These are phyloP conservation scores for Blastocystis sp. DNA, from an alignment of 352 stramenopile species.

Conservation along the genomic window DNA sequence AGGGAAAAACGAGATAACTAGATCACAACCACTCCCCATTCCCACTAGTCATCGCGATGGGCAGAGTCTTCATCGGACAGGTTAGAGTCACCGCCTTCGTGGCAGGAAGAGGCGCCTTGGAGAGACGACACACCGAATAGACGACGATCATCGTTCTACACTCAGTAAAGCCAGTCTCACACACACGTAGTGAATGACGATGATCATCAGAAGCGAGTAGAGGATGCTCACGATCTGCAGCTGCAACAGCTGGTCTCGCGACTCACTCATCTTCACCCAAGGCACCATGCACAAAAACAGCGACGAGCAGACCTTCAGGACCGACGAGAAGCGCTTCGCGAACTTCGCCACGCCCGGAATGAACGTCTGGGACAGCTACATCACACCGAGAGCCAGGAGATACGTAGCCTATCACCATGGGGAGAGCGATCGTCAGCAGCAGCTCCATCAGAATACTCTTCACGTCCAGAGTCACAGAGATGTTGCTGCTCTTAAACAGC, in stretches of 20 bases:
- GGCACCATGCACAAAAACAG: constrained; percentile 53
- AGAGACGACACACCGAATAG: not conserved
- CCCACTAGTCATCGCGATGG: constrained; percentile 54
- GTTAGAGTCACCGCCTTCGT: constrained; percentile 21
- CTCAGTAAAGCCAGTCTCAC: not conserved
- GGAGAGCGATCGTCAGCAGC: constrained; percentile 31
- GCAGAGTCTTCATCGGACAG: constrained; percentile 46
- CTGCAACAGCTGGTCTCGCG: not conserved
- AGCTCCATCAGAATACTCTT: constrained; percentile 46
- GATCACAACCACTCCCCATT: not conserved
- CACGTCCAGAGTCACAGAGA: constrained; percentile 14
- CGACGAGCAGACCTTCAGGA: constrained; percentile 50
- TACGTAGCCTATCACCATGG: constrained; percentile 60
- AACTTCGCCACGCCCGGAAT: constrained; percentile 11
- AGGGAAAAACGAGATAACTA: constrained; percentile 49
- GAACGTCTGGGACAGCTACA: not conserved
- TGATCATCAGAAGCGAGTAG: constrained; percentile 28
- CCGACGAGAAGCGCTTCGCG: not conserved
- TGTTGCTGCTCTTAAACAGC: not conserved
- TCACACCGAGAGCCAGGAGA: not conserved
- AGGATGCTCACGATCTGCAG: not conserved
- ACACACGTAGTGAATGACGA: constrained; percentile 35
- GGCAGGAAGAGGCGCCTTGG: not conserved
- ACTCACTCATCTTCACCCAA: constrained; percentile 58
- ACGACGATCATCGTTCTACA: not conserved